Base-by-base conservation (phyloP, 2,329 filamentous ascomycete genomes). In the Lachnellula suecica region DNA sequence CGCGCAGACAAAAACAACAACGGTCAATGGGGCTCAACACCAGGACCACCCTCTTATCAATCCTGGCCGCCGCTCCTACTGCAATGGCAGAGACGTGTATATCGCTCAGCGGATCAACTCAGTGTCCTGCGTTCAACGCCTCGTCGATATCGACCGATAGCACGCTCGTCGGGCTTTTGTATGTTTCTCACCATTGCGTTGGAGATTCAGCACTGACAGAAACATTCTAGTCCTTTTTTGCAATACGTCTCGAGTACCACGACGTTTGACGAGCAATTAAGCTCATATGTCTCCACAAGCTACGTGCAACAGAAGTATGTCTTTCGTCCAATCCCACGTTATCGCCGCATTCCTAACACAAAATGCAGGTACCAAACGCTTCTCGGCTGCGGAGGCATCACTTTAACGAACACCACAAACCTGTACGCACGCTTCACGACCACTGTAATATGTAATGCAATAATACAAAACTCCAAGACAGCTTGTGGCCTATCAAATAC, bases 401-500 rank as follows among this genome's bases (percentile, higher is more conserved):
- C 94, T 65, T 79, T 92, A 51, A 83, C 83, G 51, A 89, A 96
- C 68, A 87, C 91, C 4, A 87, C 83, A 61, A 81, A 88, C 64
- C 82, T 92, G 65, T 99, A 99, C 72, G 93, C 94, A 44, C 87
- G 94, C 63, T 99, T 93, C 72, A 96, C 93, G 4, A 94, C 85
- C 43, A 94, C 89, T 56, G 87, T 95, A 58, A 81, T 99, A 59
- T 99, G 94, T 79, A 97, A 95, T 76, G 82, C 89, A 59, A 88
- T 99, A 66, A 83, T 99, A 46, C 94, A 99, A 71, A 92, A 91
- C 67, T 97, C 94, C 4, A 84, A 87, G 63, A 68, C 73, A 10
- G 67, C 79, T 23, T 99, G 94, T 72, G 72, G 74, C 19, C 74
- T 95, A 42, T 80, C 85, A 0, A 70, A 77, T n/a, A 72, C 78